A percentile compares a stretch with the other conserved stretches of the same genome.
phyloP scores from a whole-genome alignment of 257 asterid species.

The Linderniella brevidens region DNA sequence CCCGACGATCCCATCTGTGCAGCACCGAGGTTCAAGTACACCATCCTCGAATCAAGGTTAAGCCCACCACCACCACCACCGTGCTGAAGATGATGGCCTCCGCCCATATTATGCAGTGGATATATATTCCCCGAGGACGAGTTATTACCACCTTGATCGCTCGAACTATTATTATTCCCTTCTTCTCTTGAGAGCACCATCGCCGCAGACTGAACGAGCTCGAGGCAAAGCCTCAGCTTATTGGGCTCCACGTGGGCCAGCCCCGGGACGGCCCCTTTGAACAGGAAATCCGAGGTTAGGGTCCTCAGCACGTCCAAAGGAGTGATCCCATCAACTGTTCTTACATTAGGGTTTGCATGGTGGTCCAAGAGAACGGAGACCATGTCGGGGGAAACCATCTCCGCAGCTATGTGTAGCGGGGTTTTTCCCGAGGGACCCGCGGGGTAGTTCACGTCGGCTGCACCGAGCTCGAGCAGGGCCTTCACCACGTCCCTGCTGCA shows the following conservation, averaged over 20 bases:
- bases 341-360: slow-evolving; percentile 79
- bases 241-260: slow-evolving; percentile 63
- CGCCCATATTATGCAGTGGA: neutral
- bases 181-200: slow-evolving; percentile 85
- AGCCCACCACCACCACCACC: neutral
- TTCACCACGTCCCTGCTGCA: slow-evolving; percentile 83
- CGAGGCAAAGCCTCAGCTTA: slow-evolving; percentile 68
- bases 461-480: slow-evolving; percentile 23
- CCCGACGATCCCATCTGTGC: slow-evolving; percentile 29
- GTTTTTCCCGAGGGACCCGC: slow-evolving; percentile 79
- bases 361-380: slow-evolving; percentile 86
- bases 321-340: slow-evolving; percentile 65
- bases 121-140: no score
- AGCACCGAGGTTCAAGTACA: slow-evolving; percentile 52
- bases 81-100: slow-evolving; percentile 11
- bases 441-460: slow-evolving; percentile 84
- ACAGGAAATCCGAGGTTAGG: slow-evolving; percentile 81
- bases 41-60: slow-evolving; percentile 67
- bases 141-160: neutral
- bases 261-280: slow-evolving; percentile 82
- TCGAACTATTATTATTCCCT: slow-evolving; percentile 19
- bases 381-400: slow-evolving; percentile 97
- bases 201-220: slow-evolving; percentile 82
- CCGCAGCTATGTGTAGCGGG: slow-evolving; percentile 80
- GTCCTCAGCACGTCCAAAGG: slow-evolving; percentile 72